Conservation (phyloP, 345 rosid genomes). For the Eucalyptus curtisii region DNA sequence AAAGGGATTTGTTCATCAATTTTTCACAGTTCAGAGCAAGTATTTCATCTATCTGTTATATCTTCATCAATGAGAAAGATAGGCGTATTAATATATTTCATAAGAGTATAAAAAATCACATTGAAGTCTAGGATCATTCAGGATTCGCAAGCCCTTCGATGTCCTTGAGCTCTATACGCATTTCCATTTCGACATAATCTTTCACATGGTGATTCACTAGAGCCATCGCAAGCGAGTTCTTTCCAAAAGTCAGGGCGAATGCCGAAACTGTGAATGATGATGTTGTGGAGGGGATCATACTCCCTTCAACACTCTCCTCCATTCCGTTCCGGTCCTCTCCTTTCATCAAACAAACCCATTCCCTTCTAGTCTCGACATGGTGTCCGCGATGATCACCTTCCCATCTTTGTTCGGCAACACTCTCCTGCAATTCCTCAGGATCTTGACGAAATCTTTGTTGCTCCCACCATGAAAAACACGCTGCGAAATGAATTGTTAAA, state of each 20-base stretch:
- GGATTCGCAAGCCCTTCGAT: background rate
- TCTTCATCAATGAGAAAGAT: background rate
- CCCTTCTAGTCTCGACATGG: background rate
- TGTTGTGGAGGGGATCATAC: background rate
- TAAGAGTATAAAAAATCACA: background rate
- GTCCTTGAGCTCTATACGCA: background rate
- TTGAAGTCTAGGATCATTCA: background rate
- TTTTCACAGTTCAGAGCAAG: background rate
- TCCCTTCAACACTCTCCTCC: too few species aligned
- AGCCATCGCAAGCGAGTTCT: too few species aligned
- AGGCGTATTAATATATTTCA: background rate
- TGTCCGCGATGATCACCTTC: background rate
- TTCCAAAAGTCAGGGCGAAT: background rate
- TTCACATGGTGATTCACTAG: too few species aligned
- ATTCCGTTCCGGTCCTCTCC: too few species aligned
- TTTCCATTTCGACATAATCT: too few species aligned
- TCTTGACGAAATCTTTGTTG: background rate
- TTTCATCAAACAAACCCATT: background rate
- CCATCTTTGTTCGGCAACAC: background rate
- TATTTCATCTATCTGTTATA: too few species aligned
- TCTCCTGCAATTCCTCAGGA: background rate
- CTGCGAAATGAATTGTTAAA: background rate
- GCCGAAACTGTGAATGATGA: background rate
- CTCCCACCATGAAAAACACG: conserved; percentile 7
- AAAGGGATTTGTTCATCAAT: background rate